A percentile compares a stretch with the other conserved stretches of the same genome.
phyloP scores from a whole-genome alignment of 371 early-diverging fungal species.

The Saksenaea oblongispora region DNA sequence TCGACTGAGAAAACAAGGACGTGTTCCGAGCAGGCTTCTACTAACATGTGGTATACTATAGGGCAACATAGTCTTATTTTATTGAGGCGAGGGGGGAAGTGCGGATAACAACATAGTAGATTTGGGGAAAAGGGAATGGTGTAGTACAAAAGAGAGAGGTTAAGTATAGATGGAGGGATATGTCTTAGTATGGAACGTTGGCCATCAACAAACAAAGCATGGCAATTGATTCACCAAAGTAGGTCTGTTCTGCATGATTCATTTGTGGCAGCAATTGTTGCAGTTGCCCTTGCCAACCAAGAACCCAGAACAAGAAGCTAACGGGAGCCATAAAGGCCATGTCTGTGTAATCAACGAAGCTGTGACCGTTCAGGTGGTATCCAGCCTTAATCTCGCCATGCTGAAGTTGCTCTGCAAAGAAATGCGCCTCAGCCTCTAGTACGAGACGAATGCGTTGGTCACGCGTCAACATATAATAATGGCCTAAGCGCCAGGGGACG shows the following conservation, averaged over 20 bases:
- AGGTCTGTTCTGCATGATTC: slow-evolving; percentile 53
- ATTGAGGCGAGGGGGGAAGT: no score
- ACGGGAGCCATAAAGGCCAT: slow-evolving; percentile 68
- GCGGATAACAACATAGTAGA: no score
- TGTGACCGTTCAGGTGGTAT: slow-evolving; percentile 55
- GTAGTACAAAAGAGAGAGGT: neutral
- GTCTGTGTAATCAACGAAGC: slow-evolving; percentile 56
- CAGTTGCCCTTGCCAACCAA: slow-evolving; percentile 50
- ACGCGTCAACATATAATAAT: slow-evolving; percentile 57
- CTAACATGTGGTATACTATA: no score
- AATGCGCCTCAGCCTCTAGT: slow-evolving; percentile 55
- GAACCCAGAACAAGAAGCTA: slow-evolving; percentile 57
- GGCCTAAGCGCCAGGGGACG: slow-evolving; percentile 64
- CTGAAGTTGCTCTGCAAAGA: slow-evolving; percentile 51
- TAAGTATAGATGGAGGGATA: neutral
- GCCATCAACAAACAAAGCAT: slow-evolving; percentile 59
- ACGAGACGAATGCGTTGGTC: slow-evolving; percentile 55
- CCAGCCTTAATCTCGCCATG: slow-evolving; percentile 54
- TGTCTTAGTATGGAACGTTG: slow-evolving; percentile 34
- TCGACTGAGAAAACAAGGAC: no score
- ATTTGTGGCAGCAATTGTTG: slow-evolving; percentile 44
- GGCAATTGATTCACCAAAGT: slow-evolving; percentile 67
- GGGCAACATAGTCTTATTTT: no score
- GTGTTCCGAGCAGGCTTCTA: no score
- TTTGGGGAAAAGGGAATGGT: neutral